Evolutionary conservation across 108 stramenopile species (phyloP), one percentile per base, ranked within the genome.

Genomic region (Cyclotella cryptica): DNA sequence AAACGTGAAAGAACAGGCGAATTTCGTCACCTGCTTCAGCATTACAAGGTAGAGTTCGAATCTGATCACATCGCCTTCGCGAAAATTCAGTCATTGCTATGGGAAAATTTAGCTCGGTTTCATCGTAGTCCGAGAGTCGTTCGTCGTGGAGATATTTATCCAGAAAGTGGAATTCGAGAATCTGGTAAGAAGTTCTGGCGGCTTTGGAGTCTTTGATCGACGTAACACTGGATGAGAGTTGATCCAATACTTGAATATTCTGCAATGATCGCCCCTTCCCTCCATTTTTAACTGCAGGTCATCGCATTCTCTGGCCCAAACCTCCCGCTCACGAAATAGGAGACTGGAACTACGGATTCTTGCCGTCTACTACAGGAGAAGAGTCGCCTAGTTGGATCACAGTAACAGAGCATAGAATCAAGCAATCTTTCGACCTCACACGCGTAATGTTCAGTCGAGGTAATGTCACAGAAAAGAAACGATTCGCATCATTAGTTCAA

Each of bases 361-460:
- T 60, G 46, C 75, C 70, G 35, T 57, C 64, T 27, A 14, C 28
- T 9, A 84, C 82, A 22, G 92, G 89, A 17, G 73, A 84, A 10
- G 83, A 59, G 18, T 80, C 89, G 18, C 77, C 86, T 24, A 90
- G 88, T 13, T 97, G 96, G 96, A 96, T 99, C 39, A 86, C 85
- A 19, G 93, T 99, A n/a, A 92, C 93, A 28, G 97, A 99, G 66
- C 91, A 96, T 73, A 91, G 92, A 45, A 93, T 98, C 49, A 43
- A 21, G 12, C 97, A 97, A 75, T 89, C 90, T 1, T 93, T 98
- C 77, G 97, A 99, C 88, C 51, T 97, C n/a, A 92, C 90, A 35
- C 79, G 85, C 61, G 94, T 96, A 53, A 99, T 99, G 98, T 99
- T 99, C 82, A 88, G 89, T 46, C 85, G 94, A 45, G 98, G 98